Evolutionary conservation across 768 basidiomycete genomes (phyloP).

Genomic region (Lentinula aciculospora): DNA sequence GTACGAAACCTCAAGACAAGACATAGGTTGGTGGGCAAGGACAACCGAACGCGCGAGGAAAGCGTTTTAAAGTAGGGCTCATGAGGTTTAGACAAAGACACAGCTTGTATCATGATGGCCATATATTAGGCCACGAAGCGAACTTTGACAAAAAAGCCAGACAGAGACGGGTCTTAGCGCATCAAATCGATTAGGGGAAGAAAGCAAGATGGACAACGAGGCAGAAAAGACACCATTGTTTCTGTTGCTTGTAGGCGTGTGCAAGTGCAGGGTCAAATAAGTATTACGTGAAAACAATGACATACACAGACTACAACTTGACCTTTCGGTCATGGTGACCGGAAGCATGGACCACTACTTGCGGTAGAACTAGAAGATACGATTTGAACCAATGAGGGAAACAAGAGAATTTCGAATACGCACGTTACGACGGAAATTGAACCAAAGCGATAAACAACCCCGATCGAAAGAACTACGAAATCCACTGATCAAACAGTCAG

Average conservation of each 20-base stretch:
- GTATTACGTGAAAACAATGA: not conserved
- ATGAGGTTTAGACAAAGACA: not conserved
- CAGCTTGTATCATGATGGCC: not conserved
- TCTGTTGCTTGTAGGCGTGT: not conserved
- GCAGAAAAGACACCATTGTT: constrained; percentile 2
- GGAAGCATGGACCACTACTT: constrained; percentile 38
- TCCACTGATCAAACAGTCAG: constrained; percentile 47
- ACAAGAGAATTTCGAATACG: constrained; percentile 25
- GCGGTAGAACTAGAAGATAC: constrained; percentile 62
- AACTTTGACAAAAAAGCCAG: not conserved
- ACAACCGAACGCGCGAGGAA: not conserved
- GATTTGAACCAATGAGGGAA: constrained; percentile 13
- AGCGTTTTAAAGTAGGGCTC: not conserved
- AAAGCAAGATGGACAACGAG: constrained; percentile 2
- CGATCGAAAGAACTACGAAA: constrained; percentile 97
- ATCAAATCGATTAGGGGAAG: not conserved
- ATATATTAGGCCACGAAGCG: not conserved
- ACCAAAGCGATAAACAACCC: constrained; percentile 93
- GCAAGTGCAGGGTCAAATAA: not conserved
- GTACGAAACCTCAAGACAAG: not conserved
- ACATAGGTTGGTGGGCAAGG: not conserved
- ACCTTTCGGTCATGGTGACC: not conserved
- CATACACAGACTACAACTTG: not conserved
- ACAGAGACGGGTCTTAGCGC: not conserved
- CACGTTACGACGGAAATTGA: constrained; percentile 92